A percentile compares a stretch with the other conserved stretches of the same genome.
These are phyloP conservation scores for Adansonia madagascariensis DNA, from an alignment of 441 rosid genomes.

Conservation along the genomic window DNA sequence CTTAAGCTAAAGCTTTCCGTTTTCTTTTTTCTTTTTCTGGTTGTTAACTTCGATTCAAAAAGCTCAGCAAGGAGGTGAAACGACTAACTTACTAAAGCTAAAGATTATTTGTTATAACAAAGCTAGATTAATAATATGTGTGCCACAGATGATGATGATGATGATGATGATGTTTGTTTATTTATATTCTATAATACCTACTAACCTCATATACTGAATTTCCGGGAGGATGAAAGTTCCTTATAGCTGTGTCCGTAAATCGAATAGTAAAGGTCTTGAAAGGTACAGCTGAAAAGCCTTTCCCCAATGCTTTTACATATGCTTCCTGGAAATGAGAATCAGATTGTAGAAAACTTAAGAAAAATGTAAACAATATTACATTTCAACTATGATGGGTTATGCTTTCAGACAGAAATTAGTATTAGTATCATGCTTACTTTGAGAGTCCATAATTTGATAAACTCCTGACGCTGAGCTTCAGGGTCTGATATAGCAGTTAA, in stretches of 20 bases:
- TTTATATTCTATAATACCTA: slow-evolving; percentile 17
- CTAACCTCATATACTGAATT: slow-evolving; percentile 51
- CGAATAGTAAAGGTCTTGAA: slow-evolving; percentile 82
- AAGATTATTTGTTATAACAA: background rate
- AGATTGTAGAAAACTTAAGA: background rate
- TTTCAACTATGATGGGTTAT: background rate
- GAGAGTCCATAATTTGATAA: slow-evolving; percentile 87
- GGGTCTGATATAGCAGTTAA: slow-evolving; percentile 63
- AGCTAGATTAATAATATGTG: background rate
- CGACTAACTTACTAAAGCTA: background rate
- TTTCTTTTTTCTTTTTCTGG: background rate
- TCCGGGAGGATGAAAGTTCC: slow-evolving; percentile 34
- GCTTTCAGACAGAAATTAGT: background rate
- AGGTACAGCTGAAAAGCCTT: slow-evolving; percentile 86
- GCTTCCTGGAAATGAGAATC: slow-evolving; percentile 64
- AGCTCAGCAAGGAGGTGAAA: slow-evolving; percentile 11
- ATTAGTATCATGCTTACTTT: slow-evolving; percentile 52
- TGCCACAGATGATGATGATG: background rate
- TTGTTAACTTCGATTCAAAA: background rate
- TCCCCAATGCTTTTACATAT: slow-evolving; percentile 91
- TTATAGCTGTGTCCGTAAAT: slow-evolving; percentile 30
- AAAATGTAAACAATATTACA: background rate
- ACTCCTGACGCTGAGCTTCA: slow-evolving; percentile 66
- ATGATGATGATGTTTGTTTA: background rate
- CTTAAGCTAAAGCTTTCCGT: too few relatives aligned